Base-by-base conservation (phyloP, 768 basidiomycete species). In the Phallus indusiatus region DNA sequence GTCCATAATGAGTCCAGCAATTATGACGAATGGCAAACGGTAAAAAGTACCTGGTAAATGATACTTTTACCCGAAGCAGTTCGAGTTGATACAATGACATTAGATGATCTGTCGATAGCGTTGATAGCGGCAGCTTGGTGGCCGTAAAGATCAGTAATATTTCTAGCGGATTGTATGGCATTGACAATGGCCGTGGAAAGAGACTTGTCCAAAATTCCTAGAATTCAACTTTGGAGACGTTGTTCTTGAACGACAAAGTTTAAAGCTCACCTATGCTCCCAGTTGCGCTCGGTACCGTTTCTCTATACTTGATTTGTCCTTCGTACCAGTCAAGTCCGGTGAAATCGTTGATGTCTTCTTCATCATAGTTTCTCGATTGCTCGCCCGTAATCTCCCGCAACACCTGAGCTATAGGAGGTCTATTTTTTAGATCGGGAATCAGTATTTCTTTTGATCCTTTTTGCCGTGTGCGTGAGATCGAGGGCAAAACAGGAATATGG, bases 1-100 rank as follows among this genome's bases (percentile, higher is more conserved):
- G 12, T 5, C 11, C 49, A 14, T 42, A 2, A 47, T 57, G 37
- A 59, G 55, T 59, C 7, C 37, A 36, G 4, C 50, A n/a, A 7
- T 2, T 28, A 28, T 28, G 28, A 28, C 7, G 51, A 47, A 2
- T 9, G 54, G 22, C 54, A 36, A 24, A 1, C 18, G 12, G 10
- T 20, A 18, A 5, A n/a, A 54, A 65, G 34, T 59, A 85, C 89
- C 74, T 92, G 90, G 68, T 91, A 93, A 47, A 92, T 90, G 14
- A 91, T 73, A 71, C 88, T 91, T 73, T 92, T 93, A 2, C 90
- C 90, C 4, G 90, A 92, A 7, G 92, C 91, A 8, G 93, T 95
- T 62, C 85, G 86, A 0, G 92, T 94, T 5, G 90, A 93, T 28
- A 94, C 88, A 36, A 94, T 88, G 22, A 93, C 90, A 69, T 91